These are phyloP conservation scores for Ogataea zsoltii DNA, from an alignment of 805 yeast genomes.

Conservation along the genomic window DNA sequence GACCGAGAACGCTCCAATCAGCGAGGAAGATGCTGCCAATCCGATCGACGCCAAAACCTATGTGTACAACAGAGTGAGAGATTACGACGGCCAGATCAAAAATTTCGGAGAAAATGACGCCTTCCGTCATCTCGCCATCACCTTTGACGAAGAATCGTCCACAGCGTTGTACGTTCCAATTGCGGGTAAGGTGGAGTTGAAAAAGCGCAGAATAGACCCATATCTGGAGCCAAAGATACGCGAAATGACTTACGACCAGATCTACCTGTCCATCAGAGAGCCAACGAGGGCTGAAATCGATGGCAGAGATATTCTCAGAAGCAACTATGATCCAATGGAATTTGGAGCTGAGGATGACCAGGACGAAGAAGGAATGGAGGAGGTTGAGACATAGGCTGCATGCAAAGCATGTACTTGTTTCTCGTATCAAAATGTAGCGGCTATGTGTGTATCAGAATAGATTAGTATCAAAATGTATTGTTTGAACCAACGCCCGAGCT, in stretches of 20 bases:
- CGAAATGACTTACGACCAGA: slow-evolving; percentile 58
- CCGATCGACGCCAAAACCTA: slow-evolving; percentile 43
- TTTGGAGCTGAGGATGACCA: slow-evolving; percentile 65
- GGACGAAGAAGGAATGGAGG: slow-evolving; percentile 37
- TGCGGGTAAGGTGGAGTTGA: slow-evolving; percentile 73
- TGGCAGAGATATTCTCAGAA: slow-evolving; percentile 65
- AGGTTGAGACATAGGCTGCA: not conserved
- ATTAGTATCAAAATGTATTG: not conserved
- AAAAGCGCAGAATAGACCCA: slow-evolving; percentile 76
- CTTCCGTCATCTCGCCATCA: slow-evolving; percentile 66
- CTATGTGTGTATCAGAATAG: no score
- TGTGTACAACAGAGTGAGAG: slow-evolving; percentile 66
- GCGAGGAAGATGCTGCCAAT: slow-evolving; percentile 47
- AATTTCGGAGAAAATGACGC: slow-evolving; percentile 42
- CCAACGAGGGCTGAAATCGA: slow-evolving; percentile 70
- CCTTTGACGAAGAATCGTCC: slow-evolving; percentile 53
- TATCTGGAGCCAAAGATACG: slow-evolving; percentile 55
- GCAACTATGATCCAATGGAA: slow-evolving; percentile 76
- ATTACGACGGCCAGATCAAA: slow-evolving; percentile 70
- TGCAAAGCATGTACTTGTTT: no score
- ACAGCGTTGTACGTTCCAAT: slow-evolving; percentile 79
- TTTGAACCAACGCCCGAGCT: not conserved
- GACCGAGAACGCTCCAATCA: slow-evolving; percentile 46
- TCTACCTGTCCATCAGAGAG: slow-evolving; percentile 66
- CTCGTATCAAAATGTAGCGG: no score